These are phyloP conservation scores for Blastobotrys capitulatus DNA, from an alignment of 1,139 yeast genomes.

Conservation along the genomic window DNA sequence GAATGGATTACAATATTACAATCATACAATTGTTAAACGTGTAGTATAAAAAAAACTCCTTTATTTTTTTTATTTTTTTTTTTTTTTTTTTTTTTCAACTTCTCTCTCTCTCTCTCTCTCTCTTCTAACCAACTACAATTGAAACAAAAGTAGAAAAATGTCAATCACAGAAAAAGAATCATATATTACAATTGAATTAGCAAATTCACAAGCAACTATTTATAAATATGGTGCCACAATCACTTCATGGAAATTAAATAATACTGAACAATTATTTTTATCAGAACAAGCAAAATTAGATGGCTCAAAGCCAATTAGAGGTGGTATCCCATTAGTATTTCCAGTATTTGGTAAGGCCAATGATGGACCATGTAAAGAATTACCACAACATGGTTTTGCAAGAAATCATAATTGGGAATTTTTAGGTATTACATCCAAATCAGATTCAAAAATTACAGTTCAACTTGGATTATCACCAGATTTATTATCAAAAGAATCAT, in stretches of 20 bases:
- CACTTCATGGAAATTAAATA: slow-evolving; percentile 69
- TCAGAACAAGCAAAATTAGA: slow-evolving; percentile 70
- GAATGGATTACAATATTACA: too few relatives aligned
- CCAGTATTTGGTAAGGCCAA: slow-evolving; percentile 83
- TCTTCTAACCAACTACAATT: too few relatives aligned
- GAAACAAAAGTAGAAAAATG: slow-evolving; percentile 37
- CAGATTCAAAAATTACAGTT: slow-evolving; percentile 58
- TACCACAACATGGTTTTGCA: slow-evolving; percentile 97
- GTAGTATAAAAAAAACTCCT: too few relatives aligned
- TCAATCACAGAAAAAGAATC: slow-evolving; percentile 60
- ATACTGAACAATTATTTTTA: slow-evolving; percentile 66
- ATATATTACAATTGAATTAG: slow-evolving; percentile 53
- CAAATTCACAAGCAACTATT: slow-evolving; percentile 54
- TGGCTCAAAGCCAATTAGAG: slow-evolving; percentile 90
- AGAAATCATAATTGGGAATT: slow-evolving; percentile 88
- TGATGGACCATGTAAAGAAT: slow-evolving; percentile 40
- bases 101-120: neutral
- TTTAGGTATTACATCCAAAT: slow-evolving; percentile 57
- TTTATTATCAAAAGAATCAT: slow-evolving; percentile 51
- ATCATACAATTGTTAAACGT: too few relatives aligned
- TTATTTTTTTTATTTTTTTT: too few relatives aligned
- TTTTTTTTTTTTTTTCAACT: neutral
- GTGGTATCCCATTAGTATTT: slow-evolving; percentile 94
- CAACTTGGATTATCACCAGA: slow-evolving; percentile 91
- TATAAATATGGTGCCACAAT: slow-evolving; percentile 88